These are phyloP conservation scores for Tolypocladium pustulatum DNA, from an alignment of 2,329 filamentous ascomycete genomes.

Conservation along the genomic window DNA sequence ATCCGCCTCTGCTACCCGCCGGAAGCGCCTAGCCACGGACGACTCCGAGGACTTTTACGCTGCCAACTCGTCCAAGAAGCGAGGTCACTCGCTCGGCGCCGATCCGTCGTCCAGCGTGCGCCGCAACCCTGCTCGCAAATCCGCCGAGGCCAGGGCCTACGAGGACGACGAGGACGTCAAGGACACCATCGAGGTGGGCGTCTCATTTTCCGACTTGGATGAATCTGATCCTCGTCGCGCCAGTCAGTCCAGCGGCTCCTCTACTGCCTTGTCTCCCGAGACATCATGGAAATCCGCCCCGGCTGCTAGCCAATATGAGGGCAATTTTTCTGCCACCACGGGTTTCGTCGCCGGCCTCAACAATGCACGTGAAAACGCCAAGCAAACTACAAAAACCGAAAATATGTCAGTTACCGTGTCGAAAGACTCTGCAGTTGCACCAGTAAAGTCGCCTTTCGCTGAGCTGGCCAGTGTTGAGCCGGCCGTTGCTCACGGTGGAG, in stretches of 20 bases:
- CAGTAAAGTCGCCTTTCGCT: neutral
- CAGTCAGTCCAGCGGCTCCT: slow-evolving; percentile 17
- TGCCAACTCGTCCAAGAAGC: slow-evolving; percentile 17
- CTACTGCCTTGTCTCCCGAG: slow-evolving; percentile 12
- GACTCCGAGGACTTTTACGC: slow-evolving; percentile 21
- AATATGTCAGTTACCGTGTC: neutral
- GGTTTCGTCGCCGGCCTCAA: neutral
- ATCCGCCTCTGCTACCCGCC: slow-evolving; percentile 20
- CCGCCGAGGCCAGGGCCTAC: slow-evolving; percentile 20
- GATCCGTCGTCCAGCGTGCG: slow-evolving; percentile 26
- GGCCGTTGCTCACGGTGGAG: neutral
- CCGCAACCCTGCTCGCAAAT: slow-evolving; percentile 29
- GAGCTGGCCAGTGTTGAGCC: neutral
- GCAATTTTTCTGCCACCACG: neutral
- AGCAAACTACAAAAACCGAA: neutral
- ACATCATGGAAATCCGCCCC: slow-evolving; percentile 9
- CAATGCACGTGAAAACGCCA: neutral
- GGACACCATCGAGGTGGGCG: slow-evolving; percentile 48
- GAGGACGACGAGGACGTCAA: slow-evolving; percentile 39
- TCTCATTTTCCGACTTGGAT: slow-evolving; percentile 22
- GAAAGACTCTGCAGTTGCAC: neutral
- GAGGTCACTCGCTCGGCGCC: slow-evolving; percentile 23
- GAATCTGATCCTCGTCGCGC: slow-evolving; percentile 16
- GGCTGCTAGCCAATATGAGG: slow-evolving; percentile 1
- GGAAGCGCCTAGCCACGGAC: slow-evolving; percentile 25